Base-by-base conservation (phyloP, 768 basidiomycete genomes). In the Strobilomyces dryophilus region DNA sequence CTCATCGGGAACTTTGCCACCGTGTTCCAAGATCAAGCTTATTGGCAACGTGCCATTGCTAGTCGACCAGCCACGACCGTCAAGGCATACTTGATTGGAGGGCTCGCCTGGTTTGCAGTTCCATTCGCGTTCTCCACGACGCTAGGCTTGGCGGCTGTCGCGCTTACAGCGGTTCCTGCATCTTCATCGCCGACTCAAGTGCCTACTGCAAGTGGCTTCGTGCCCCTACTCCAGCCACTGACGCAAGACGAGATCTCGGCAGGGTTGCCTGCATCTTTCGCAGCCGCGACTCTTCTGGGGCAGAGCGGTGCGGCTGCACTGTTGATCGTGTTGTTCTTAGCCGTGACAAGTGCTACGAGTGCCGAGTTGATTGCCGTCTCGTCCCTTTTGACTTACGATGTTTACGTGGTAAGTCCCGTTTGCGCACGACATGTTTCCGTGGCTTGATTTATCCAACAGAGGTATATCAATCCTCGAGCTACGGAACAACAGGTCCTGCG, bases 341-440 rank as follows among this genome's bases (percentile, higher is more conserved):
- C 91, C 11, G 90, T 94, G 57, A 90, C 89, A 1, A 83, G 84
- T 44, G 90, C 92, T 3, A 89, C 87, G 41, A 85, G 84, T 42
- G 94, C 94, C 12, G 95, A 98, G 70, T 76, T 95, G 52, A 95
- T 98, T 60, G 95, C 93, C 0, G 90, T 94, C 2, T 92, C 91
- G 1, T 82, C 83, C 0, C 64, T 95, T 45, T 64, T 93, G 61
- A 92, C 92, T 0, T 93, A 90, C 61, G 93, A 94, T 67, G 74
- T 93, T 7, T 91, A 92, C 71, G 87, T 87, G 77, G 84, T 82
- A 48, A 31, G 66, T 20, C 36, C 18, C 12, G 11, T 18, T 35
- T 43, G 11, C 37, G 12, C 6, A 12, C 8, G 11, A 45, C 20
- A 11, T 29, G 14, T 17, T 12, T 8, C 3, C 47, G n/a, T 18